Base-by-base conservation (phyloP, 2,329 filamentous ascomycete species). In the Xylaria sp. region DNA sequence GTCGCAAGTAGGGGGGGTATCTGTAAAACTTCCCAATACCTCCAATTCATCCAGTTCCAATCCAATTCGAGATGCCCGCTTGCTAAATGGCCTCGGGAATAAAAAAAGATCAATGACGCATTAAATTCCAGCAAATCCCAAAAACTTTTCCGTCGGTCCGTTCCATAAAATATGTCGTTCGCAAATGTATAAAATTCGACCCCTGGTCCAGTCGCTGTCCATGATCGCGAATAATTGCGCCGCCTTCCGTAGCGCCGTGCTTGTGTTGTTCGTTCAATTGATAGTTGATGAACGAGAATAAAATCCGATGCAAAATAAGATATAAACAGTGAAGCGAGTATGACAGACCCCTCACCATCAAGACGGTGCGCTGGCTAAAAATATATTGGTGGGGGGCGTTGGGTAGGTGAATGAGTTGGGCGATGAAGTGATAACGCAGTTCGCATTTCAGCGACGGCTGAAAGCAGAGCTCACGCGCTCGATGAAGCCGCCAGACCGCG, bases 391-490 rank as follows among this genome's bases (percentile, higher is more conserved):
- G 58, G 36, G 15, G 31, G 54, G 20, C 31, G 20, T 39, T 18
- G 18, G 39, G n/a, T n/a, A 60, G 7, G 15, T 5, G 4, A 15
- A 3, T 48, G 10, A n/a, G 15, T 46, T 20, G 2, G 18, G 43
- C 6, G 23, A 52, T 39, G 13, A 9, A 1, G 7, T 36, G 12
- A 48, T 31, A 12, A 4, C 23, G 15, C 2, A 18, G 18, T 41
- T 15, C 39, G 18, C 13, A 9, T 43, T 12, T 61, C 56, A 73
- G 59, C 78, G 79, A 33, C 74, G 75, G 70, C 78, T 78, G 49
- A 80, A 78, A 68, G 75, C 60, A 41, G 79, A 79, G 76, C 80
- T 83, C 71, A 84, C 77, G n/a, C 80, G 78, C 69, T 79, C 82
- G 73, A 80, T 79, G 72, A 85, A 79, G 60, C 78, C 78, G 64